Conservation (phyloP, 2,329 filamentous ascomycete species). For the Hawksworthiomyces lignivorus region DNA sequence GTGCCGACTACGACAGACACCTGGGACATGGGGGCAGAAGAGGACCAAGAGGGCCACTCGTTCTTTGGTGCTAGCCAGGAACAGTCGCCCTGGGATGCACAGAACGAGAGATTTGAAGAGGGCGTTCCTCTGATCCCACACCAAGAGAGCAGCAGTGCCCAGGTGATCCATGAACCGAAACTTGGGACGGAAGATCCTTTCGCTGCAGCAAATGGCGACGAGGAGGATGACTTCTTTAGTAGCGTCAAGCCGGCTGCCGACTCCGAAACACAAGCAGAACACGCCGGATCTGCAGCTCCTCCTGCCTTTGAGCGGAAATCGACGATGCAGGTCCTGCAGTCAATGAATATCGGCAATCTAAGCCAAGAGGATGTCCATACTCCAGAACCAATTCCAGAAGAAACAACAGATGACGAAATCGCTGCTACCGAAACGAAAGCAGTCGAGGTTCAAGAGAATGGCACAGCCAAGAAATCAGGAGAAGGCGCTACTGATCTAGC, state of each 20-base stretch:
- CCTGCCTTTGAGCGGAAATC: constrained; percentile 10
- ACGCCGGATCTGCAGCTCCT: neutral
- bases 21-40: constrained; percentile 1
- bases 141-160: constrained; percentile 18
- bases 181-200: constrained; percentile 23
- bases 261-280: constrained; percentile 15
- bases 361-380: constrained; percentile 16
- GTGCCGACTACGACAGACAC: too few relatives aligned
- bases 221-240: constrained; percentile 56
- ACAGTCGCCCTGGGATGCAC: constrained; percentile 33
- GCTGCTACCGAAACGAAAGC: constrained; percentile 17
- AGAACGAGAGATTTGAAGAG: constrained; percentile 60
- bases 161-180: constrained; percentile 1
- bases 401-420: too few relatives aligned
- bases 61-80: constrained; percentile 23
- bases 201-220: constrained; percentile 41
- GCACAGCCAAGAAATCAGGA: constrained; percentile 13
- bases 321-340: constrained; percentile 49
- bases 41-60: constrained; percentile 2
- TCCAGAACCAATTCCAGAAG: too few relatives aligned
- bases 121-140: constrained; percentile 54
- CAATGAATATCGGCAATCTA: constrained; percentile 31
- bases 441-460: constrained; percentile 1
- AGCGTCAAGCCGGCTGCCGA: constrained; percentile 33
- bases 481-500: constrained; percentile 55